These are phyloP conservation scores for Sugiyamaella castrensis DNA, from an alignment of 1,139 yeast species.

Conservation along the genomic window DNA sequence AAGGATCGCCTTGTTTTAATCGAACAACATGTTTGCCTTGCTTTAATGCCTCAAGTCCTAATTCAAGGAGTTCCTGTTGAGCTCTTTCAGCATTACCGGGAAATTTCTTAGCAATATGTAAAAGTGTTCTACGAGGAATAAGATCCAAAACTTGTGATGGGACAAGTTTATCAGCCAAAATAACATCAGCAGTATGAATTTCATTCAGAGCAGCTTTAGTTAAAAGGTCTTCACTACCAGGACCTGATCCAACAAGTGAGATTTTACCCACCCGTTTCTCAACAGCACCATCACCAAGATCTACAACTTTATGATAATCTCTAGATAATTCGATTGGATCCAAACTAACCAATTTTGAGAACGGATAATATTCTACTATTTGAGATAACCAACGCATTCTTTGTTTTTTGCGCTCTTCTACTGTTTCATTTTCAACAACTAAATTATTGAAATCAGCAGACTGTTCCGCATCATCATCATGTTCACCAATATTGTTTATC, in stretches of 20 bases:
- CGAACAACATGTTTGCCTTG: slow-evolving; percentile 79
- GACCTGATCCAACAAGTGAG: slow-evolving; percentile 89
- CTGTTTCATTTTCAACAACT: slow-evolving; percentile 47
- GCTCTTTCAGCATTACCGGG: slow-evolving; percentile 97
- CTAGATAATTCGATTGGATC: slow-evolving; percentile 55
- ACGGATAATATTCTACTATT: slow-evolving; percentile 87
- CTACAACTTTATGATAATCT: slow-evolving; percentile 34
- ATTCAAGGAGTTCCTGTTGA: slow-evolving; percentile 71
- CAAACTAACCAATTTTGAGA: slow-evolving; percentile 56
- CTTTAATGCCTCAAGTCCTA: slow-evolving; percentile 63
- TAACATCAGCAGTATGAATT: slow-evolving; percentile 75
- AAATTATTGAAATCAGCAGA: slow-evolving; percentile 56
- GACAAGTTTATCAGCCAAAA: slow-evolving; percentile 87
- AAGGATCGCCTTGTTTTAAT: slow-evolving; percentile 95
- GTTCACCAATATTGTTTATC: slow-evolving; percentile 52
- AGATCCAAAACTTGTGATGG: slow-evolving; percentile 83
- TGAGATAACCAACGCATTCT: slow-evolving; percentile 85
- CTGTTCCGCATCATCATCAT: slow-evolving; percentile 70
- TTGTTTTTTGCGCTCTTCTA: slow-evolving; percentile 49
- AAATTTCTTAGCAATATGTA: slow-evolving; percentile 87
- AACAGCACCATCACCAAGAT: slow-evolving; percentile 8
- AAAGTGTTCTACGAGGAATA: slow-evolving; percentile 69
- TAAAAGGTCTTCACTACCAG: slow-evolving; percentile 79
- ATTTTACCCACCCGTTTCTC: slow-evolving; percentile 49
- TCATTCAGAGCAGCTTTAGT: slow-evolving; percentile 84